These are phyloP conservation scores for Postia placenta DNA, from an alignment of 768 basidiomycete species.

Conservation along the genomic window DNA sequence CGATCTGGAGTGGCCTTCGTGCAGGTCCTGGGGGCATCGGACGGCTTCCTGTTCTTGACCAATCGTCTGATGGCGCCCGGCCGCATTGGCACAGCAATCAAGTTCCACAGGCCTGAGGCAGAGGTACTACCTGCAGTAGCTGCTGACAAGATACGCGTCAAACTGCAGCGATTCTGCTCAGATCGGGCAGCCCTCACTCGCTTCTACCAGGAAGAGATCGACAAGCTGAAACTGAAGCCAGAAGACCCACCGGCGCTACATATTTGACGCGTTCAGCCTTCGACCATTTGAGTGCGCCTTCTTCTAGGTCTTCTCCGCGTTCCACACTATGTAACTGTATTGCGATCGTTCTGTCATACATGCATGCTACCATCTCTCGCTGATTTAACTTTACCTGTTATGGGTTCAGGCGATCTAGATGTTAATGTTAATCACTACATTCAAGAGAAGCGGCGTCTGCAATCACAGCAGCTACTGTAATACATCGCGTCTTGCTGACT, in stretches of 20 bases:
- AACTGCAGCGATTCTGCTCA: slow-evolving; percentile 60
- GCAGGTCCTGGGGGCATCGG: slow-evolving; percentile 72
- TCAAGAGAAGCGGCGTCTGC: no score
- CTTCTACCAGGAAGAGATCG: slow-evolving; percentile 75
- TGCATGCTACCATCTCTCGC: no score
- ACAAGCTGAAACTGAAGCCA: slow-evolving; percentile 35
- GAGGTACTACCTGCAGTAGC: no score
- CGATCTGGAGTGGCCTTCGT: slow-evolving; percentile 85
- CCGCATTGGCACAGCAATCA: slow-evolving; percentile 48
- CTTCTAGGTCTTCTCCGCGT: no score
- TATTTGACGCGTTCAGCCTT: slow-evolving; percentile 23
- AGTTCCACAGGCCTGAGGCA: slow-evolving; percentile 49
- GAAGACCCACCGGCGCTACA: slow-evolving; percentile 54
- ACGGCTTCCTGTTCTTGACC: slow-evolving; percentile 85
- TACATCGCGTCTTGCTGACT: no score
- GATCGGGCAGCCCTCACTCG: slow-evolving; percentile 44
- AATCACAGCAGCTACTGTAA: no score
- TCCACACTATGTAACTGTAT: no score
- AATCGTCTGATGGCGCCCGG: slow-evolving; percentile 79
- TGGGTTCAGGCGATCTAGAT: no score
- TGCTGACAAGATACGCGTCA: slow-evolving; percentile 56
- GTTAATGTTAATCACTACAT: no score
- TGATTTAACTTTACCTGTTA: no score
- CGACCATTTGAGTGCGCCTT: no score
- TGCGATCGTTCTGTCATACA: no score